These are phyloP conservation scores for Monosporozyma siamensis DNA, from an alignment of 805 yeast species.

Conservation along the genomic window DNA sequence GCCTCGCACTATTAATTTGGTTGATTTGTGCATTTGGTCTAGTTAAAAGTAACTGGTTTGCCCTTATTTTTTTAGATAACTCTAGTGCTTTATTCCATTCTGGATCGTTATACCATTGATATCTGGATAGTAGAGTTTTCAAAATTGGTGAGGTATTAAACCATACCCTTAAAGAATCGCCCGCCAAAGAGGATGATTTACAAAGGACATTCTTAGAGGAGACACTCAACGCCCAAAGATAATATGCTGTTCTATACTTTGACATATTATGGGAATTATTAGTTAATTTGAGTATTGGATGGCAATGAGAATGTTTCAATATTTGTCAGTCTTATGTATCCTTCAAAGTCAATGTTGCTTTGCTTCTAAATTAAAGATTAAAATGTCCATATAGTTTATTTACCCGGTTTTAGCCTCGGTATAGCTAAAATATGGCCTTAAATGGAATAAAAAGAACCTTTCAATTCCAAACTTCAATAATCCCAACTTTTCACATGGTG, in stretches of 20 bases:
- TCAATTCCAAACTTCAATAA: no score
- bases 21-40: background rate
- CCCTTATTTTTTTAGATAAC: conserved; percentile 15
- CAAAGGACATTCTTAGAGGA: conserved; percentile 16
- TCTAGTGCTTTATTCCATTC: conserved; percentile 26
- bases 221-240: conserved; percentile 17
- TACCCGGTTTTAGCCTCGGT: no score
- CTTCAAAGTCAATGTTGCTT: no score
- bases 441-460: no score
- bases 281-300: no score
- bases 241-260: conserved; percentile 18
- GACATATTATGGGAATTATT: conserved; percentile 11
- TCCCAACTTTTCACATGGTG: no score
- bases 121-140: conserved; percentile 16
- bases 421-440: no score
- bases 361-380: no score
- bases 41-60: background rate
- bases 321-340: background rate
- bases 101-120: conserved; percentile 26
- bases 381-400: no score
- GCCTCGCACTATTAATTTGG: conserved; percentile 3
- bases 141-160: conserved; percentile 20
- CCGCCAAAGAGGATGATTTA: conserved; percentile 16
- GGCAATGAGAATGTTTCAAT: no score
- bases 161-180: conserved; percentile 20